phyloP scores from a whole-genome alignment of 805 yeast genomes.

The Cyberlindnera japonica region DNA sequence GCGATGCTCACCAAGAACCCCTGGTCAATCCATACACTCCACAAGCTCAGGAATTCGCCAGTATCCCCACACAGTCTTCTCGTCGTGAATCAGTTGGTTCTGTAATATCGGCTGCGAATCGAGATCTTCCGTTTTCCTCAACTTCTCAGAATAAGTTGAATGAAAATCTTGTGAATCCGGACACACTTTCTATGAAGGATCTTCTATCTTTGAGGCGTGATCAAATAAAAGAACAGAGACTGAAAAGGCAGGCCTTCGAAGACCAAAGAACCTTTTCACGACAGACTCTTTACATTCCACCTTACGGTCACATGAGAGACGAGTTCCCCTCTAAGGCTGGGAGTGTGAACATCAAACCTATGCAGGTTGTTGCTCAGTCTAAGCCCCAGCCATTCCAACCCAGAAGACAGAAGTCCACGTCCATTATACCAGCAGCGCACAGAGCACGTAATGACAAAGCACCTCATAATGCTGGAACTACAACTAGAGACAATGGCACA shows the following conservation, averaged over 20 bases:
- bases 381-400: not conserved
- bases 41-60: slow-evolving; percentile 5
- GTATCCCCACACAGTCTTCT: not conserved
- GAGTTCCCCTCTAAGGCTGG: not conserved
- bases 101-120: too few species aligned
- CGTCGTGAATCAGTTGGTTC: too few species aligned
- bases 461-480: slow-evolving; percentile 23
- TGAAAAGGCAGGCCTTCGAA: too few species aligned
- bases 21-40: slow-evolving; percentile 13
- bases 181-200: slow-evolving; percentile 8
- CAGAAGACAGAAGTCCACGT: not conserved
- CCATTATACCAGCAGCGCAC: not conserved
- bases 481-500: slow-evolving; percentile 19
- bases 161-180: not conserved
- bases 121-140: too few species aligned
- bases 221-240: slow-evolving; percentile 7
- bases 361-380: not conserved
- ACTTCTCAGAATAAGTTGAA: too few species aligned
- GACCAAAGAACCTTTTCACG: too few species aligned
- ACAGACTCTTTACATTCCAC: too few species aligned
- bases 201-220: slow-evolving; percentile 11
- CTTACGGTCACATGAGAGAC: too few species aligned
- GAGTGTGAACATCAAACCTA: slow-evolving; percentile 1
- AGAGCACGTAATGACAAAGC: not conserved
- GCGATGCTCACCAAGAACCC: slow-evolving; percentile 10